Conservation (phyloP, 257 asterid genomes). For the Jasminum sambac region DNA sequence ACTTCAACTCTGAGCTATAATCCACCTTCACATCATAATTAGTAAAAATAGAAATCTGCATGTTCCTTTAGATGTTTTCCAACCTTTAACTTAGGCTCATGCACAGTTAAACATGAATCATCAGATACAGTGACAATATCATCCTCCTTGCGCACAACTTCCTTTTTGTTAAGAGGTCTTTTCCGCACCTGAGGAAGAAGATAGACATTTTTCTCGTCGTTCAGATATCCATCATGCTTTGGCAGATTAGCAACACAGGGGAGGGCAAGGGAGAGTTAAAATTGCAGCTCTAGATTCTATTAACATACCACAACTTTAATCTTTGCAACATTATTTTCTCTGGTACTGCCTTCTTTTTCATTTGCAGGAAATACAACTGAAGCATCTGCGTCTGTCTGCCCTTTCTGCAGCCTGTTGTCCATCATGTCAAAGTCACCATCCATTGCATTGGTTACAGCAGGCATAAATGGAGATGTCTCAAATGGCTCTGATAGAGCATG, state of each 20-base stretch:
- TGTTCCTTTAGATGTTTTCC: conserved; percentile 23
- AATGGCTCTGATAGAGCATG: conserved; percentile 92
- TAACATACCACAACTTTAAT: conserved; percentile 91
- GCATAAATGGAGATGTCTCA: conserved; percentile 96
- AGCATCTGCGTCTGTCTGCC: conserved; percentile 59
- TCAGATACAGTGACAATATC: conserved; percentile 81
- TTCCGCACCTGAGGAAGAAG: conserved; percentile 75
- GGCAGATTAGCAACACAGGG: neutral
- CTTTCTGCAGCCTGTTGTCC: conserved; percentile 53
- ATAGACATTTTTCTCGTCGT: conserved; percentile 20
- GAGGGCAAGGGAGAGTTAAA: neutral
- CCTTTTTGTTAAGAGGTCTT: conserved; percentile 97
- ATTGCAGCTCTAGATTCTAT: neutral
- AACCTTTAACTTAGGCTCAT: conserved; percentile 95
- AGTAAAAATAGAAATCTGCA: conserved; percentile 6
- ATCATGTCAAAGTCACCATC: conserved; percentile 64
- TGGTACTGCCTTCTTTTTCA: conserved; percentile 60
- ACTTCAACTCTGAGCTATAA: conserved; percentile 1
- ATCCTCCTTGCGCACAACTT: conserved; percentile 80
- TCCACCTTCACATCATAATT: conserved; percentile 10
- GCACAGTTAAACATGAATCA: conserved; percentile 72
- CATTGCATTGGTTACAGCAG: conserved; percentile 69
- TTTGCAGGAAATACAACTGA: conserved; percentile 43
- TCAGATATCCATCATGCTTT: conserved; percentile 10
- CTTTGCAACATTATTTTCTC: conserved; percentile 94